Evolutionary conservation across 805 yeast species (phyloP).

Genomic region (Schwanniomyces occidentalis): DNA sequence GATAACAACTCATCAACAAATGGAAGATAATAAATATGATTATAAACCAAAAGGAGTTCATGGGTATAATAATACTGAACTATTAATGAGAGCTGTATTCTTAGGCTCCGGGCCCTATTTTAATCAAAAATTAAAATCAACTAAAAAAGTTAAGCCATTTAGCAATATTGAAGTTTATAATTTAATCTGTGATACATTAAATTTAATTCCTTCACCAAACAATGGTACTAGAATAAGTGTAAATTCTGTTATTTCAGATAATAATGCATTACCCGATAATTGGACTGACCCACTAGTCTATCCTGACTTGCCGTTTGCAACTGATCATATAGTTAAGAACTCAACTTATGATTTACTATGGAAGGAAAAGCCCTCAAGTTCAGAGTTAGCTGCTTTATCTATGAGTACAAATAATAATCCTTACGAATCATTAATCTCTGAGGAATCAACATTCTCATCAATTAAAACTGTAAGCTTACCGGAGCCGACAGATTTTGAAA

Average conservation of each 20-base stretch:
- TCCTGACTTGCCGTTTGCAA: constrained; percentile 51
- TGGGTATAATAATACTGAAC: constrained; percentile 78
- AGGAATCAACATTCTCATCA: constrained; percentile 21
- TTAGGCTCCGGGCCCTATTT: constrained; percentile 83
- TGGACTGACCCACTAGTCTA: constrained; percentile 52
- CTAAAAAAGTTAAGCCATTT: constrained; percentile 56
- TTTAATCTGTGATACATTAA: constrained; percentile 66
- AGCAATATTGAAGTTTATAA: constrained; percentile 72
- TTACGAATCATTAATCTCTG: constrained; percentile 19
- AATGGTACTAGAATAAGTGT: constrained; percentile 47
- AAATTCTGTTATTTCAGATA: constrained; percentile 18
- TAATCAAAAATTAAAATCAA: constrained; percentile 25
- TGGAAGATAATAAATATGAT: constrained; percentile 47
- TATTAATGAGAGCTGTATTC: constrained; percentile 82
- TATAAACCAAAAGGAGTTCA: constrained; percentile 77
- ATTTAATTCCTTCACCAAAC: constrained; percentile 51
- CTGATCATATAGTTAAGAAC: constrained; percentile 44
- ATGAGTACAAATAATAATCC: constrained; percentile 21
- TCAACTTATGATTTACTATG: constrained; percentile 55
- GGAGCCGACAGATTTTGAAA: constrained; percentile 26
- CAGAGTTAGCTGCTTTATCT: background rate
- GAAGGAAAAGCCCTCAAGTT: constrained; percentile 14
- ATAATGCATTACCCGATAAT: constrained; percentile 28
- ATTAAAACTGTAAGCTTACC: constrained; percentile 19
- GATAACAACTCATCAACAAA: constrained; percentile 59